Evolutionary conservation across 2,329 filamentous ascomycete species (phyloP).

Genomic region (Phialocephala sp.): DNA sequence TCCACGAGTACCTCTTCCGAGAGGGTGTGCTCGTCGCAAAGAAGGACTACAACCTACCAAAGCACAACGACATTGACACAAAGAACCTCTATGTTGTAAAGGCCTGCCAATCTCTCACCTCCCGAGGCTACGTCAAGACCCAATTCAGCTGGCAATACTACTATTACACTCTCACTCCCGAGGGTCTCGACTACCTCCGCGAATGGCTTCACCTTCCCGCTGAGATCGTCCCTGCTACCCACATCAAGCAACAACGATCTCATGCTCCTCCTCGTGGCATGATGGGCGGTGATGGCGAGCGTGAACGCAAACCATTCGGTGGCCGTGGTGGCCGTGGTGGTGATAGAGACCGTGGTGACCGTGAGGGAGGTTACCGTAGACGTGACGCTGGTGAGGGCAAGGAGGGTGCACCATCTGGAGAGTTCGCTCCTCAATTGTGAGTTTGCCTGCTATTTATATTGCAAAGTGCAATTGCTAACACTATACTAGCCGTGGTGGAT

Average conservation of each 20-base stretch:
- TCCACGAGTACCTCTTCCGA: constrained; percentile 99
- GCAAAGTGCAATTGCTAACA: constrained; percentile 44
- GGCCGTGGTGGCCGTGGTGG: constrained; percentile 76
- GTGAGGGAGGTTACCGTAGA: constrained; percentile 91
- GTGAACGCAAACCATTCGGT: constrained; percentile 80
- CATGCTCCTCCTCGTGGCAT: constrained; percentile 89
- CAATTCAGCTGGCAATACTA: constrained; percentile 99
- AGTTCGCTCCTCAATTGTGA: constrained; percentile 91
- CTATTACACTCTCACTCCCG: constrained; percentile 99
- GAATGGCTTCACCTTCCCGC: constrained; percentile 99
- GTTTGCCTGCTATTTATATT: constrained; percentile 42
- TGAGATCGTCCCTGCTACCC: constrained; percentile 98
- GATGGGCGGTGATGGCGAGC: constrained; percentile 84
- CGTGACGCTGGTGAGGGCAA: constrained; percentile 84
- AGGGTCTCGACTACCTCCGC: constrained; percentile 99
- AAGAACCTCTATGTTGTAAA: constrained; percentile 99
- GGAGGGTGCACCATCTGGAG: constrained; percentile 90
- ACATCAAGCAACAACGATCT: constrained; percentile 99
- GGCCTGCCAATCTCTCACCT: constrained; percentile 97
- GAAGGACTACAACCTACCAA: constrained; percentile 98
- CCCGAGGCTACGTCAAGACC: constrained; percentile 98
- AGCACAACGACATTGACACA: constrained; percentile 98
- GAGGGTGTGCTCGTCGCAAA: constrained; percentile 93
- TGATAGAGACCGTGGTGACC: constrained; percentile 63
- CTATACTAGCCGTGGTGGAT: constrained; percentile 74